Base-by-base conservation (phyloP, 2,329 filamentous ascomycete genomes). In the Periconia sp. region DNA sequence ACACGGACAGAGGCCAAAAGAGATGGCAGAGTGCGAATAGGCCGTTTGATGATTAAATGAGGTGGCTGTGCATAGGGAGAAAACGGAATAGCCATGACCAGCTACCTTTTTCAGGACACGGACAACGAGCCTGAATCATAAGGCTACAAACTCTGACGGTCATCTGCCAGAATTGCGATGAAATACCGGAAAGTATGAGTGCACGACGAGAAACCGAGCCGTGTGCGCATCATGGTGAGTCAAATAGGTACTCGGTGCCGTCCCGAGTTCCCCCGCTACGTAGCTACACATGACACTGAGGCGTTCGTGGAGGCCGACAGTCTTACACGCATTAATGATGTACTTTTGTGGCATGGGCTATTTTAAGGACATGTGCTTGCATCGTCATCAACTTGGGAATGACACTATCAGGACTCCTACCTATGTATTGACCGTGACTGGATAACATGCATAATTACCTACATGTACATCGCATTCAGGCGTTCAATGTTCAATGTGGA, bases 61-160 rank as follows among this genome's bases (percentile, higher is more conserved):
- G 58, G 66, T 59, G 67, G 61, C 66, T 67, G 65, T 59, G 62
- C 50, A 52, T 48, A 65, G 69, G 68, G 52, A 60, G 45, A 64
- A 67, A 53, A 57, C 69, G 69, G 69, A 60, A 56, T 47, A 18
- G 53, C 52, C 45, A 50, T 47, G 41, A 31, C n/a, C 49, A 30
- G 57, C 52, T 62, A 46, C 56, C 56, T 54, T 50, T 61, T 40
- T 59, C 50, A 58, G 63, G 40, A 47, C 45, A 56, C 53, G 45
- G 47, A 45, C 48, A 47, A 45, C 50, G 52, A 41, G 57, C 64
- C 60, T 57, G 46, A 55, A 50, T 37, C 49, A 46, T 64, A 56
- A 68, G 61, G 61, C 58, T 60, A 54, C 52, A 61, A 57, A 53
- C 44, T 61, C 50, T 61, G 58, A 60, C 43, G 61, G 68, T 70